Evolutionary conservation across 345 rosid species (phyloP), one percentile per base, ranked within the genome.

Genomic region (Isatis tinctoria): DNA sequence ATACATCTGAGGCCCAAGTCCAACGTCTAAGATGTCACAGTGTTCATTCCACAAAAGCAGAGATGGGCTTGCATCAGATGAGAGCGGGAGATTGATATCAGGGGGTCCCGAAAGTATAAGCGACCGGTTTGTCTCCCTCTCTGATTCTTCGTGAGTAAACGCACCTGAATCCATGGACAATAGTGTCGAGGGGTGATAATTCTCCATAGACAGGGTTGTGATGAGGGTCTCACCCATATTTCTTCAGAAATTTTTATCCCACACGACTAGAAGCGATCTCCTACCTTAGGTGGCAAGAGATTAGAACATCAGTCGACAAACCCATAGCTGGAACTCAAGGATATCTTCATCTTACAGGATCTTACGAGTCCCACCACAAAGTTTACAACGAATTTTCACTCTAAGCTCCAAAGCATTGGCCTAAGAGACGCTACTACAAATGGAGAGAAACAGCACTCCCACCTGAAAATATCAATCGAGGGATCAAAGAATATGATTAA

Each of bases 131-230:
- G 82, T 74, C 69, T 82, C 90, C 67, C 88, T 83, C 74, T 88
- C 90, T 65, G 82, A 66, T 58, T 88, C 93, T 72, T 86, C 90
- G 13, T 86, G 87, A 45, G 85, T 72, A 17, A 85, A 62, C 51
- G 86, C 82, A 70, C 90, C 81, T 0, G 90, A 86, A 78, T 88
- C 93, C 90, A 88, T 88, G 1, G 93, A 88, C 60, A 88, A 74
- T 63, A 86, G 85, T 33, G 93, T 88, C 0, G 90, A 88, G 10
- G 93, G 93, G 65, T 85, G 90, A 78, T 88, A 88, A 66, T 88
- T 88, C 72, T 88, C 93, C 73, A 86, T 88, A 8, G 93, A 83
- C 39, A 88, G 69, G 5, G 86, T 64, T 5, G 90, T 86, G 27
- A 85, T 76, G 43, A 78, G 82, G 52, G 88, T 82, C 82, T 88